phyloP scores from a whole-genome alignment of 192 early-diverging fungal genomes.

The Backusella sp. region DNA sequence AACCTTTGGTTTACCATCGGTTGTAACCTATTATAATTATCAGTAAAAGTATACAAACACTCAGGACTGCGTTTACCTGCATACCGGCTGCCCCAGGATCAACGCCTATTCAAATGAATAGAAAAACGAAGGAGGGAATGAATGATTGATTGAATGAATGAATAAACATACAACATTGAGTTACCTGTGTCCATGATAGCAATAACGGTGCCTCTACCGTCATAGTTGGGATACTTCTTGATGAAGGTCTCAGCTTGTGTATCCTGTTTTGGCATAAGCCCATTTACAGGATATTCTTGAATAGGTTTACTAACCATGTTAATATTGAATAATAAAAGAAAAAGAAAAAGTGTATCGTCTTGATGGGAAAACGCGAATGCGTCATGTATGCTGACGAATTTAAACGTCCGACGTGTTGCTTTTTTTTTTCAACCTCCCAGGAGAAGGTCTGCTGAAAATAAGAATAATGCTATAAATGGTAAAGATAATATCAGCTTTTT shows the following conservation, averaged over 20 bases:
- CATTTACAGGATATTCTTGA: slow-evolving; percentile 55
- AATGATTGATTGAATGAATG: neutral
- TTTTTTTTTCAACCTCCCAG: neutral
- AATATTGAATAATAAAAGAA: neutral
- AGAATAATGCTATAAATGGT: no score
- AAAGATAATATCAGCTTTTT: no score
- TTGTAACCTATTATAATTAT: slow-evolving; percentile 51
- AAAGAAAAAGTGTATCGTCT: neutral
- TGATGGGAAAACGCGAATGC: slow-evolving; percentile 2
- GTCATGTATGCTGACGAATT: neutral
- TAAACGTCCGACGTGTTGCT: neutral
- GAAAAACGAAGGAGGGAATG: neutral
- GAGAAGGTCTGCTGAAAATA: no score
- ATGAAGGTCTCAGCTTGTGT: slow-evolving; percentile 84
- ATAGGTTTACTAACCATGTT: slow-evolving; percentile 20
- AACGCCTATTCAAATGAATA: slow-evolving; percentile 50
- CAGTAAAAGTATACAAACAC: neutral
- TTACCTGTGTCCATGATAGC: slow-evolving; percentile 88
- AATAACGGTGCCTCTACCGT: slow-evolving; percentile 86
- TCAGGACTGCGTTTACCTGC: slow-evolving; percentile 41
- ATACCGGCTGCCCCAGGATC: slow-evolving; percentile 90
- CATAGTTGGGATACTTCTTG: slow-evolving; percentile 79
- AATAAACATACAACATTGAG: neutral
- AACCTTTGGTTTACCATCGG: slow-evolving; percentile 88
- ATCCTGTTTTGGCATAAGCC: slow-evolving; percentile 70